phyloP scores from a whole-genome alignment of 2,329 filamentous ascomycete species.

The Cladophialophora chaetospira region DNA sequence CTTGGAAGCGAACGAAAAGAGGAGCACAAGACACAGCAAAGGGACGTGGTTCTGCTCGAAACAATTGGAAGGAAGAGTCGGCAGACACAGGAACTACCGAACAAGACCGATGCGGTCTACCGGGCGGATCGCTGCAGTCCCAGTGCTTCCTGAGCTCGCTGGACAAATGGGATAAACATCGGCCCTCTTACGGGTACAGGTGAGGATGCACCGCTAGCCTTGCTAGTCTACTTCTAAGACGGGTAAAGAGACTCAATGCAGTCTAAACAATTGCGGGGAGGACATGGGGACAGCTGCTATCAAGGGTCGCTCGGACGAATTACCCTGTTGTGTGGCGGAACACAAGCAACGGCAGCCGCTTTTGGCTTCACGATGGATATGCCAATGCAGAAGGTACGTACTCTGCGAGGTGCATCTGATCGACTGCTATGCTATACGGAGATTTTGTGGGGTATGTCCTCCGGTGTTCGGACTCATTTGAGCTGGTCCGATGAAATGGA shows the following conservation, averaged over 20 bases:
- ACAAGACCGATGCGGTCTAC: constrained; percentile 6
- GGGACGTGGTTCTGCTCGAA: too few relatives aligned
- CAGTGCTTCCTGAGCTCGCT: background rate
- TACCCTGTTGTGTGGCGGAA: constrained; percentile 3
- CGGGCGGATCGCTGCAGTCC: constrained; percentile 1
- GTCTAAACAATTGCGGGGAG: background rate
- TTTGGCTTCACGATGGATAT: too few relatives aligned
- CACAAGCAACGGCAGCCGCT: background rate
- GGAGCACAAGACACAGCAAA: too few relatives aligned
- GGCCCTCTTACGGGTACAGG: background rate
- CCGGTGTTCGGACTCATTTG: too few relatives aligned
- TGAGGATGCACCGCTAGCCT: background rate
- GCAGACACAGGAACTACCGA: background rate
- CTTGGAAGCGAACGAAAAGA: too few relatives aligned
- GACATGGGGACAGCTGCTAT: background rate
- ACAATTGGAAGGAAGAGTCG: too few relatives aligned
- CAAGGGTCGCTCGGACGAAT: background rate
- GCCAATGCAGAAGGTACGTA: too few relatives aligned
- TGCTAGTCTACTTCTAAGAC: background rate
- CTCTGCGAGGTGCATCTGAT: too few relatives aligned
- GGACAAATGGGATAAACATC: constrained; percentile 24
- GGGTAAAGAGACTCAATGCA: background rate
- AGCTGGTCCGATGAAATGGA: too few relatives aligned
- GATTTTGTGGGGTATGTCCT: too few relatives aligned
- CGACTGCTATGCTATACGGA: too few relatives aligned